These are phyloP conservation scores for Penicillium sp. DNA, from an alignment of 2,329 filamentous ascomycete genomes.

Conservation along the genomic window DNA sequence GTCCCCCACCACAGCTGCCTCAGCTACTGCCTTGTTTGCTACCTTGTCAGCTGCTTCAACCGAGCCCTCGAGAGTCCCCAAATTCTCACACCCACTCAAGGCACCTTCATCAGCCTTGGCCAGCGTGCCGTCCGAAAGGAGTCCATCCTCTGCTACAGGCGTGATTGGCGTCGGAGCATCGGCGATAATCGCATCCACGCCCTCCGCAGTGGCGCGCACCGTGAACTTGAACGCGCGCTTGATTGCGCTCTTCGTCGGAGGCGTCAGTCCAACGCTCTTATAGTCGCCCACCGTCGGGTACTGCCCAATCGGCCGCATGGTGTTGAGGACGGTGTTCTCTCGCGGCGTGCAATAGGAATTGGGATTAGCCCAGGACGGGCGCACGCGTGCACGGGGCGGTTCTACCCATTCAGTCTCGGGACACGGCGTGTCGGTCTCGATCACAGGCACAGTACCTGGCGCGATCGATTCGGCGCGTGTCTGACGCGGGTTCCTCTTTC, in stretches of 20 bases:
- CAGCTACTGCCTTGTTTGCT: not conserved
- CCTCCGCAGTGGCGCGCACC: conserved; percentile 12
- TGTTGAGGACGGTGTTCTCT: conserved; percentile 7
- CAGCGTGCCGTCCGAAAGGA: conserved; percentile 10
- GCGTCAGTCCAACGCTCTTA: conserved; percentile 25
- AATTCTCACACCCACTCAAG: conserved; percentile 9
- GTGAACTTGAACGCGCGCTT: conserved; percentile 18
- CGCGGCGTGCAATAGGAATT: conserved; percentile 7
- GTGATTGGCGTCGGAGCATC: conserved; percentile 23
- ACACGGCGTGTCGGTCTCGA: conserved; percentile 5
- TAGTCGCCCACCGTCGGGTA: conserved; percentile 30
- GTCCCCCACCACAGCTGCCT: conserved; percentile 5
- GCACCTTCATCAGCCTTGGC: conserved; percentile 9
- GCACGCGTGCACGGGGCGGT: conserved; percentile 16
- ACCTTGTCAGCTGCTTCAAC: conserved; percentile 13
- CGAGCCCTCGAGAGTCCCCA: conserved; percentile 7
- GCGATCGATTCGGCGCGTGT: conserved; percentile 16
- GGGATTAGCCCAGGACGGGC: conserved; percentile 16
- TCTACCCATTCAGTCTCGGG: conserved; percentile 16
- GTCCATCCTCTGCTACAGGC: conserved; percentile 27
- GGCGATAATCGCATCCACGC: conserved; percentile 16
- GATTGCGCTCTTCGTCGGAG: conserved; percentile 13
- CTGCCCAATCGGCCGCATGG: conserved; percentile 31
- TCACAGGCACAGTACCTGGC: conserved; percentile 12
- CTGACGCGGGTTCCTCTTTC: conserved; percentile 22